Conservation (phyloP, 2,329 filamentous ascomycete genomes). For the Trichophyton rubrum region DNA sequence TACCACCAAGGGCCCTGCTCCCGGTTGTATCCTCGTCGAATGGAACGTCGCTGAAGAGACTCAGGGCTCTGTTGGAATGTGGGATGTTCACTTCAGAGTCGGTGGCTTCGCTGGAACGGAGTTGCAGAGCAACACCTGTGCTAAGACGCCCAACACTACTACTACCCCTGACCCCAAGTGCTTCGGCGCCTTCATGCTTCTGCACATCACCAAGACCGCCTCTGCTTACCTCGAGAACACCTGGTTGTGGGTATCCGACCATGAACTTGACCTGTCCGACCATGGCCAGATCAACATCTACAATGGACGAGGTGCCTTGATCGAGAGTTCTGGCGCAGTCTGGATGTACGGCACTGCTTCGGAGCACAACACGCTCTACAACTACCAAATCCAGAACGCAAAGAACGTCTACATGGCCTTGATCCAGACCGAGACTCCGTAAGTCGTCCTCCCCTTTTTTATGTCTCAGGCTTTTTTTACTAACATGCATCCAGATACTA, state of each 20-base stretch:
- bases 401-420: slow-evolving; percentile 68
- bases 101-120: slow-evolving; percentile 75
- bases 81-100: slow-evolving; percentile 92
- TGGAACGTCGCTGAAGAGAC: slow-evolving; percentile 63
- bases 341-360: slow-evolving; percentile 69
- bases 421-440: slow-evolving; percentile 82
- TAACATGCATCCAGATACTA: slow-evolving; percentile 38
- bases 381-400: slow-evolving; percentile 73
- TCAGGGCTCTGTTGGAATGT: slow-evolving; percentile 65
- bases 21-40: slow-evolving; percentile 80
- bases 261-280: slow-evolving; percentile 66
- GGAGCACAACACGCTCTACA: slow-evolving; percentile 52
- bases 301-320: slow-evolving; percentile 71
- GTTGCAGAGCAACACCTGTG: slow-evolving; percentile 66
- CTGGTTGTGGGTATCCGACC: slow-evolving; percentile 85
- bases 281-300: slow-evolving; percentile 62
- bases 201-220: slow-evolving; percentile 43
- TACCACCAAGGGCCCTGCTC: slow-evolving; percentile 67
- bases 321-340: slow-evolving; percentile 53
- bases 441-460: slow-evolving; percentile 32
- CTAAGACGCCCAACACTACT: slow-evolving; percentile 56
- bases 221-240: slow-evolving; percentile 76
- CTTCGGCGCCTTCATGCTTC: slow-evolving; percentile 56
- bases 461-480: background rate
- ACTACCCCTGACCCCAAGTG: slow-evolving; percentile 55